These are phyloP conservation scores for Naganishia albida DNA, from an alignment of 1,284 basidiomycete genomes.

Conservation along the genomic window DNA sequence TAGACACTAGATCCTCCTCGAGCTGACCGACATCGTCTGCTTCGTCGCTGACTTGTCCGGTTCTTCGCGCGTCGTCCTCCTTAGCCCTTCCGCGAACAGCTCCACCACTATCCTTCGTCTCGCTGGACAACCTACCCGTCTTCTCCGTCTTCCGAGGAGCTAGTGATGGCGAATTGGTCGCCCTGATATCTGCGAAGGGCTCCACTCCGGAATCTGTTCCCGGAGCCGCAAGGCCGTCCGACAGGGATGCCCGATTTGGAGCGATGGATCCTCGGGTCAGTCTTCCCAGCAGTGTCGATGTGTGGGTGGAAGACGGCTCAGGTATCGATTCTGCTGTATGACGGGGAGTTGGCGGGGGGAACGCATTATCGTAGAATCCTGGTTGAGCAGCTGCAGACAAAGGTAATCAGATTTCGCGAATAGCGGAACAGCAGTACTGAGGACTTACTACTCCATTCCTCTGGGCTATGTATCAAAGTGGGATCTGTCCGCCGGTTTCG, in stretches of 20 bases:
- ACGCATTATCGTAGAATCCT: constrained; percentile 27
- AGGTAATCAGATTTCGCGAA: not conserved
- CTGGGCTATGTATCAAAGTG: constrained; percentile 20
- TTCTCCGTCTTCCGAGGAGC: not conserved
- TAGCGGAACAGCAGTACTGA: not conserved
- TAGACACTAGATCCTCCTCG: constrained; percentile 32
- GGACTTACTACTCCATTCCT: constrained; percentile 24
- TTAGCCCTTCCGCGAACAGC: not conserved
- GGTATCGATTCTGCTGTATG: not conserved
- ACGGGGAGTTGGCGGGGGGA: constrained; percentile 9
- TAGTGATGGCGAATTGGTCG: constrained; percentile 9
- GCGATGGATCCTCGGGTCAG: constrained; percentile 9
- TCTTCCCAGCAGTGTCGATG: constrained; percentile 13
- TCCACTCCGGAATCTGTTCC: not conserved
- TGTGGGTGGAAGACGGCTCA: not conserved
- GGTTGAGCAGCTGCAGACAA: constrained; percentile 6
- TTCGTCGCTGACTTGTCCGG: not conserved
- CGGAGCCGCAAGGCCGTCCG: not conserved
- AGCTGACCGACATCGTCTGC: constrained; percentile 34
- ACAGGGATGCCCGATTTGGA: not conserved
- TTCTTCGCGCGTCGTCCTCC: not conserved
- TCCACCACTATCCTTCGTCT: constrained; percentile 1
- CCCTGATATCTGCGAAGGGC: constrained; percentile 18
- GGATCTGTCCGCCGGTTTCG: constrained; percentile 5
- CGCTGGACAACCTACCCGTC: not conserved